Evolutionary conservation across 352 stramenopile genomes (phyloP).

Genomic region (Thalassiosira mediterranea): DNA sequence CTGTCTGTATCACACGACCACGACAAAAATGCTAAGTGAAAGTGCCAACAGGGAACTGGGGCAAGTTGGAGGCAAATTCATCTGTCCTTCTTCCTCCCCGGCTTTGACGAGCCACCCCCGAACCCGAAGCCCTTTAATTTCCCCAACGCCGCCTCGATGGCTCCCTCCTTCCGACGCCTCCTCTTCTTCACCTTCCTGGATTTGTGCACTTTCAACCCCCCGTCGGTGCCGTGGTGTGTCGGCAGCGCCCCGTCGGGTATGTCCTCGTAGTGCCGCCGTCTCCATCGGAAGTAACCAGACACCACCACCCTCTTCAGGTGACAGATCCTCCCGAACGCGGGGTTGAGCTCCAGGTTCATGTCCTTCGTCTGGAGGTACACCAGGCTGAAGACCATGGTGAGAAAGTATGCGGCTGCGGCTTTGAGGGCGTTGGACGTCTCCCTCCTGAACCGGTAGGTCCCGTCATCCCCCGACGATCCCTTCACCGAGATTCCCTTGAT

Average conservation of each 20-base stretch:
- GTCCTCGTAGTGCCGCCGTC: conserved; percentile 50
- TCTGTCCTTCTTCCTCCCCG: conserved; percentile 54
- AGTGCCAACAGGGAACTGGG: too few relatives aligned
- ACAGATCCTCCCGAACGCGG: conserved; percentile 37
- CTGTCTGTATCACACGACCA: not conserved
- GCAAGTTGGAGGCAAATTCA: too few relatives aligned
- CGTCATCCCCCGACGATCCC: conserved; percentile 17
- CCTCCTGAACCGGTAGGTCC: conserved; percentile 42
- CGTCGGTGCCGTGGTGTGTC: conserved; percentile 20
- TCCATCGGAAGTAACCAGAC: conserved; percentile 43
- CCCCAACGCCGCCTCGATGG: conserved; percentile 21
- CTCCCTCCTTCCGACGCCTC: conserved; percentile 19
- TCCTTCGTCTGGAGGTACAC: conserved; percentile 49
- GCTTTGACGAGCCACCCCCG: conserved; percentile 21
- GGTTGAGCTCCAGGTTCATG: conserved; percentile 44
- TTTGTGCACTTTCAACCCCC: conserved; percentile 10
- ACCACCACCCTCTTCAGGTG: conserved; percentile 36
- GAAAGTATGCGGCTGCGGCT: conserved; percentile 53
- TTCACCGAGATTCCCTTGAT: conserved; percentile 47
- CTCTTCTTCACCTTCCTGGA: conserved; percentile 24
- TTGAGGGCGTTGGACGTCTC: conserved; percentile 60
- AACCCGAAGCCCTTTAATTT: conserved; percentile 35
- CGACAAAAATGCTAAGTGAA: too few relatives aligned
- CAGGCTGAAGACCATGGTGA: conserved; percentile 50
- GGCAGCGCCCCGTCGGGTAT: conserved; percentile 43